phyloP scores from a whole-genome alignment of 2,329 filamentous ascomycete species.

The Xylariaceae sp. region DNA sequence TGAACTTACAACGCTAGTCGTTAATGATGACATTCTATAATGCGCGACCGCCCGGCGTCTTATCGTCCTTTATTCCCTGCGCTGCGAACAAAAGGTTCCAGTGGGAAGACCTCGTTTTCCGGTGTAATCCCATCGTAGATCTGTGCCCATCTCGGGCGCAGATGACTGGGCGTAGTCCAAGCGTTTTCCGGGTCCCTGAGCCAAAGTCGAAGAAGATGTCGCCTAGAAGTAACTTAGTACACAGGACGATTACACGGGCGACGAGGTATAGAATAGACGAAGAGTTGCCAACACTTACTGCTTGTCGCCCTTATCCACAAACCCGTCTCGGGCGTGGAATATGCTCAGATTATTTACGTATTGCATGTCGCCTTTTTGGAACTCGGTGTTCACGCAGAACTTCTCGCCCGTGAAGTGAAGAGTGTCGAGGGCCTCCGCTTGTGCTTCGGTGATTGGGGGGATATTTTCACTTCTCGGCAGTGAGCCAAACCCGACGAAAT shows the following conservation, averaged over 20 bases:
- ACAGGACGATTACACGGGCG: not conserved
- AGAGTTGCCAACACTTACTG: slow-evolving; percentile 35
- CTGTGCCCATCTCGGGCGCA: slow-evolving; percentile 49
- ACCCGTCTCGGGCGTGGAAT: slow-evolving; percentile 52
- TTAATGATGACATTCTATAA: too few species aligned
- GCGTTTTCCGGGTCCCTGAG: slow-evolving; percentile 48
- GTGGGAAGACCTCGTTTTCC: slow-evolving; percentile 53
- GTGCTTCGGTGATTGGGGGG: slow-evolving; percentile 54
- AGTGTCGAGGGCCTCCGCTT: slow-evolving; percentile 52
- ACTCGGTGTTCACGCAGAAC: slow-evolving; percentile 43
- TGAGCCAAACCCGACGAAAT: slow-evolving; percentile 56
- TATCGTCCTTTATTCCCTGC: slow-evolving; percentile 33
- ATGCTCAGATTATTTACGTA: slow-evolving; percentile 55
- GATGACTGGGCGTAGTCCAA: slow-evolving; percentile 45
- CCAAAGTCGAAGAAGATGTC: slow-evolving; percentile 51
- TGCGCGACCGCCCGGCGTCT: not conserved
- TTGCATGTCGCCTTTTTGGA: slow-evolving; percentile 52
- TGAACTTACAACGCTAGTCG: too few species aligned
- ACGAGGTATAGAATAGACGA: not conserved
- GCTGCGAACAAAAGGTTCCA: slow-evolving; percentile 50
- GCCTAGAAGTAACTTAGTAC: slow-evolving; percentile 27
- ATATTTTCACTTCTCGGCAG: slow-evolving; percentile 53
- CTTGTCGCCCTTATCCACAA: slow-evolving; percentile 43
- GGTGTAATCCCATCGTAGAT: slow-evolving; percentile 52
- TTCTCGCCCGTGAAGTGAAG: slow-evolving; percentile 49